Evolutionary conservation across 1,139 yeast species (phyloP), one percentile per base, ranked within the genome.

Genomic region (Lodderomyces theae): DNA sequence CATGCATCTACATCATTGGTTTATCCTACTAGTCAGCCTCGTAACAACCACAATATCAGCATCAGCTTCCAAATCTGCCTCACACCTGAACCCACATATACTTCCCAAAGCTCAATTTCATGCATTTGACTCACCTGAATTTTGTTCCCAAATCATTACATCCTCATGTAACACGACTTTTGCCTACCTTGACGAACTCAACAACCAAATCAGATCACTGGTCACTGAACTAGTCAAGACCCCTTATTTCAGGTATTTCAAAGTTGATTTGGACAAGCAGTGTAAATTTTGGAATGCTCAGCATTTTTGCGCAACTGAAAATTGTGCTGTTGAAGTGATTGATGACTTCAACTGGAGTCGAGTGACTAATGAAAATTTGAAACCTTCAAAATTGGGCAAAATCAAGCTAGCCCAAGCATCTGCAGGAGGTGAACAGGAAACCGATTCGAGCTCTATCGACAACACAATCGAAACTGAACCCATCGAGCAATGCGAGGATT

Each of bases 211-310:
- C 28, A 59, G 72, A 16, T 84, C 86, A 0, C 63, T 72, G 25
- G 58, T 92, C 21, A 58, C 73, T 18, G 64, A 74, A 10, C 62
- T 89, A 38, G 85, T 83, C n/a, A 59, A 66, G 41, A 79, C 80
- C 15, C 84, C 86, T 49, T 87, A 83, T 62, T 92, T 94, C 77
- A 77, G 83, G 49, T 87, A 86, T 60, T 92, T 87, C 69, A 86
- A 88, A 61, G 77, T 94, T 45, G 87, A 94, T 57, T 70, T 94
- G 38, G 92, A 82, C 57, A 84, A 86, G 51, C 80, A 81, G 58
- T 94, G 99, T 61, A 90, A 95, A 30, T 88, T 89, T 59, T 86
- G 94, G 85, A 79, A 81, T 44, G 86, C 82, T 51, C 86, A 80
- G 52, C 84, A 77, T 74, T 81, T 89, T 59, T 94, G 99, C 61